Evolutionary conservation across 192 early-diverging fungal species (phyloP), one percentile per base, ranked within the genome.

Genomic region (Coemansia biformis): DNA sequence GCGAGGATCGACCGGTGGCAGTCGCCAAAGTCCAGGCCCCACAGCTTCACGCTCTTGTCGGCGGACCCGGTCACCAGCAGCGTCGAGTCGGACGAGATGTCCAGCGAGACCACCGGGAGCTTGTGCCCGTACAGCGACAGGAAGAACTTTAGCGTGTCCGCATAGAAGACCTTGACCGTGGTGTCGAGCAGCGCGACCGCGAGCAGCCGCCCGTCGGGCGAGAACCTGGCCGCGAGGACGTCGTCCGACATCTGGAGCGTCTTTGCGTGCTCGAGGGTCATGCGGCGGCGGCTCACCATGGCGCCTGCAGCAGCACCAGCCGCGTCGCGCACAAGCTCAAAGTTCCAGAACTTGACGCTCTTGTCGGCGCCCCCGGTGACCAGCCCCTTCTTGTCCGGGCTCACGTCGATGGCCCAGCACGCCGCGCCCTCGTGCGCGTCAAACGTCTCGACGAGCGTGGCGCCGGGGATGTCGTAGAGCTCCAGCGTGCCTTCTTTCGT

Each of bases 11-110:
- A 92, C 59, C 85, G 83, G 65, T 95, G 96, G 61, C 96, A 99
- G 79, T 99, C 96, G 40, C 96, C 96, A 78, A 99, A 99, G 77
- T 99, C 96, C 50, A 97, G 67, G 24, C 96, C 96, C 96, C 96
- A 99, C 28, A 99, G 76, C 72, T 99, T 99, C 38, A 99, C 82
- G 43, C 90, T 92, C 79, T 98, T 97, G 76, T 99, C 96, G 1
- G 92, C 87, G 4, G 90, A 93, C n/a, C 85, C 90, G 1, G 94
- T 99, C 12, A 86, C 87, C 52, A 99, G 81, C 57, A 99, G 70
- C 19, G 81, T 80, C 57, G 79, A 87, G 68, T 99, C 96, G 2
- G 87, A 91, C 10, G 96, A 95, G 50, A 99, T 99, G 66, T 99
- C 96, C 88, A 99, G 89, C n/a, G 87, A 86, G 30, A 93, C 76